phyloP scores from a whole-genome alignment of 352 stramenopile species.

The Phytophthora sojae region DNA sequence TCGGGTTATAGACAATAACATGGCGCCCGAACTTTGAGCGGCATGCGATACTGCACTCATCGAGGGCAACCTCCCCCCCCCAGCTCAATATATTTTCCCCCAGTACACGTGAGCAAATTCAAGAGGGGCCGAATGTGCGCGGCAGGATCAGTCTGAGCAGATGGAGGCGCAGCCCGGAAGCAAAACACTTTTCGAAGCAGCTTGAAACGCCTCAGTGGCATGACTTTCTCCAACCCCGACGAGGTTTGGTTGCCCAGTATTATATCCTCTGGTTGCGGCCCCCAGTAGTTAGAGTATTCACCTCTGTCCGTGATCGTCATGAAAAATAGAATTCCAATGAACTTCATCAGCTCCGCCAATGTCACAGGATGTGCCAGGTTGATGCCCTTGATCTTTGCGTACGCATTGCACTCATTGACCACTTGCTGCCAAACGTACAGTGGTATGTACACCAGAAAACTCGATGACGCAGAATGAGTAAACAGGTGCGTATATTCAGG shows the following conservation, averaged over 20 bases:
- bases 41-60: neutral
- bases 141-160: neutral
- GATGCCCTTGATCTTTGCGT: slow-evolving; percentile 2
- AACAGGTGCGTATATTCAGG: slow-evolving; percentile 7
- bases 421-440: slow-evolving; percentile 7
- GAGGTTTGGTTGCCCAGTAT: slow-evolving; percentile 12
- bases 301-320: slow-evolving; percentile 32
- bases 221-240: slow-evolving; percentile 22
- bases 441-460: slow-evolving; percentile 11
- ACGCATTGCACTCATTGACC: slow-evolving; percentile 4
- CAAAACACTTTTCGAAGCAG: slow-evolving; percentile 2
- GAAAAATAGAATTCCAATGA: slow-evolving; percentile 40
- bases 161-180: neutral
- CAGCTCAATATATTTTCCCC: slow-evolving; percentile 11
- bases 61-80: neutral
- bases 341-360: slow-evolving; percentile 36
- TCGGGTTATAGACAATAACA: neutral
- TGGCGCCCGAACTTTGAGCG: neutral
- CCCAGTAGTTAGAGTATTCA: slow-evolving; percentile 39
- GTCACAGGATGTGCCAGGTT: slow-evolving; percentile 8
- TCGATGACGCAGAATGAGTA: slow-evolving; percentile 15
- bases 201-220: slow-evolving; percentile 34
- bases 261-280: slow-evolving; percentile 17
- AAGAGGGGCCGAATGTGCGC: neutral
- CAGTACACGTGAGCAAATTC: slow-evolving; percentile 1